Conservation (phyloP, 768 basidiomycete genomes). For the Lactarius sanguifluus region DNA sequence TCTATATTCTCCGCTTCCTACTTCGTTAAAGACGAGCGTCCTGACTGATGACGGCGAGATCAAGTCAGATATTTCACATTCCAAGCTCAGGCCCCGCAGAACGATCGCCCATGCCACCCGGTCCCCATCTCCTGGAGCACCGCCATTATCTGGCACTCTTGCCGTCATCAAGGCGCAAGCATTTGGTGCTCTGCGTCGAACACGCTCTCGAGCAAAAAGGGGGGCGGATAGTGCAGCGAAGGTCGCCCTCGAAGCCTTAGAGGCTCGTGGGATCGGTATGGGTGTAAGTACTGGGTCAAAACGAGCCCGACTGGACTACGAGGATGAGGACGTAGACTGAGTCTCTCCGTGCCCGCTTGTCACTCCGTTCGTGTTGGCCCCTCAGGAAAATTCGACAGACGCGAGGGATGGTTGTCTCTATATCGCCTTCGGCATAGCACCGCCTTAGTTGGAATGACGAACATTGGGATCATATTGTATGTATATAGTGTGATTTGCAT, state of each 20-base stretch:
- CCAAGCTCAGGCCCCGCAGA: constrained; percentile 30
- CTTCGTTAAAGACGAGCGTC: constrained; percentile 52
- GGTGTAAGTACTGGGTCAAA: constrained; percentile 40
- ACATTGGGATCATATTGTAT: constrained; percentile 31
- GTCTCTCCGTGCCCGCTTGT: neutral
- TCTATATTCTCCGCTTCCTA: constrained; percentile 47
- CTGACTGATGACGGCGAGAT: constrained; percentile 49
- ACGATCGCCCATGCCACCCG: constrained; percentile 34
- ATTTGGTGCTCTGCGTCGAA: constrained; percentile 80
- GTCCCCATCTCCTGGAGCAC: constrained; percentile 47
- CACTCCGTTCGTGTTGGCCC: constrained; percentile 29
- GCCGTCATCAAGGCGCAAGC: constrained; percentile 91
- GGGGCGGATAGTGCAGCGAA: constrained; percentile 68
- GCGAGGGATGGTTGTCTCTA: constrained; percentile 10
- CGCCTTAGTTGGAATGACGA: constrained; percentile 24
- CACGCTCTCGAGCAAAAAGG: constrained; percentile 71
- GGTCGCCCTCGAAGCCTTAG: constrained; percentile 79
- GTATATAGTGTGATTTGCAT: constrained; percentile 31
- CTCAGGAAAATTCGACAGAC: constrained; percentile 9
- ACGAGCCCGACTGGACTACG: constrained; percentile 52
- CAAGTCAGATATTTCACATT: constrained; percentile 42
- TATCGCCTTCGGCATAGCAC: constrained; percentile 16
- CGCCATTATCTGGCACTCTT: constrained; percentile 71
- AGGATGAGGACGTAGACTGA: constrained; percentile 44
- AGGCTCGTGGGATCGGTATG: constrained; percentile 70